Evolutionary conservation across 495 filamentous ascomycete species (phyloP).

Genomic region (Lasiosphaeriaceae sp.): DNA sequence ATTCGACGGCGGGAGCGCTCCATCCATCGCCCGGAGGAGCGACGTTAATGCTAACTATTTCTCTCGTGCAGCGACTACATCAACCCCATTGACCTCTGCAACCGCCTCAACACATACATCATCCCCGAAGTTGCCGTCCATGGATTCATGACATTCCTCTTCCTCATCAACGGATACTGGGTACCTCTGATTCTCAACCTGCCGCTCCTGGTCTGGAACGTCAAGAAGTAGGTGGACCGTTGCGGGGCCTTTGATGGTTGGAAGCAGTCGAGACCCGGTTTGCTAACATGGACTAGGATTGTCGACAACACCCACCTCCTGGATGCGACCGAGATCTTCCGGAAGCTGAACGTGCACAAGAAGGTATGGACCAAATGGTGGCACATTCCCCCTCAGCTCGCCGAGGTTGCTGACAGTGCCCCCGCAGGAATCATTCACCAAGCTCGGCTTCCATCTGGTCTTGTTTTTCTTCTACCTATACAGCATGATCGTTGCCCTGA

Average conservation of each 20-base stretch:
- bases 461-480: conserved; percentile 99
- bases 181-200: conserved; percentile 86
- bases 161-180: conserved; percentile 99
- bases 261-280: not conserved
- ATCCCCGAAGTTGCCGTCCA: conserved; percentile 98
- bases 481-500: conserved; percentile 98
- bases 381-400: not conserved
- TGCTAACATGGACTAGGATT: conserved; percentile 57
- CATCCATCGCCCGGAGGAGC: too few species aligned
- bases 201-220: conserved; percentile 88
- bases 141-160: conserved; percentile 87
- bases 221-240: conserved; percentile 75
- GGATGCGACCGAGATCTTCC: conserved; percentile 98
- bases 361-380: conserved; percentile 57
- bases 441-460: conserved; percentile 96
- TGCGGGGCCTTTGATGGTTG: not conserved
- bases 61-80: conserved; percentile 80
- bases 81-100: conserved; percentile 99
- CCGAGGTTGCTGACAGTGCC: not conserved
- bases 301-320: conserved; percentile 94
- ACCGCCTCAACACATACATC: conserved; percentile 99
- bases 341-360: conserved; percentile 98
- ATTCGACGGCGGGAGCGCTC: too few species aligned
- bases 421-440: conserved; percentile 91
- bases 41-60: conserved; percentile 17